These are phyloP conservation scores for Elongisporangium undulatum DNA, from an alignment of 352 stramenopile genomes.

Conservation along the genomic window DNA sequence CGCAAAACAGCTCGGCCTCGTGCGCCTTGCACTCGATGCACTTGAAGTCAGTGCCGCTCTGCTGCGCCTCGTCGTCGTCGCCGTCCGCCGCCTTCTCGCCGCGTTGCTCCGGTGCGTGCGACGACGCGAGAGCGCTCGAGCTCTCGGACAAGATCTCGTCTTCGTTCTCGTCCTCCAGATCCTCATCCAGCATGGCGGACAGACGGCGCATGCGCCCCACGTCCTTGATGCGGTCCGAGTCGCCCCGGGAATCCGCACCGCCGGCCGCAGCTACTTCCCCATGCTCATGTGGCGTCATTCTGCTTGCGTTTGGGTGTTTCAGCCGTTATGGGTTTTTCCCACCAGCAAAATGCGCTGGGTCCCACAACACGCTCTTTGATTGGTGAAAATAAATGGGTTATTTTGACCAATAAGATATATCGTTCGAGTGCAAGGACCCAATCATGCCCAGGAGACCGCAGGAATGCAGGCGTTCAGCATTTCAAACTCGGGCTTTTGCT, in stretches of 20 bases:
- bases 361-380: background rate
- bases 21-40: constrained; percentile 72
- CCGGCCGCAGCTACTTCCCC: background rate
- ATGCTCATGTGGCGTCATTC: background rate
- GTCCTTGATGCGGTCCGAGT: background rate
- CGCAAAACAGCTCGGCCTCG: constrained; percentile 73
- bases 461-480: no score
- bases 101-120: background rate
- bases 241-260: background rate
- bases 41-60: constrained; percentile 33
- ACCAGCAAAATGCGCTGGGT: no score
- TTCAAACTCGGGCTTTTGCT: no score
- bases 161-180: constrained; percentile 34
- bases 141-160: background rate
- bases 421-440: no score
- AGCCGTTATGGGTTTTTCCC: background rate
- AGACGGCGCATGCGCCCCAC: constrained; percentile 76
- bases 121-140: background rate
- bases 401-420: background rate
- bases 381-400: background rate
- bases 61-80: constrained; percentile 23
- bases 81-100: constrained; percentile 15
- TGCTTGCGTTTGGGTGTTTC: background rate
- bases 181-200: constrained; percentile 75
- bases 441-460: no score